These are phyloP conservation scores for Amaranthus palmeri DNA, from an alignment of 148 eudicot genomes.

Conservation along the genomic window DNA sequence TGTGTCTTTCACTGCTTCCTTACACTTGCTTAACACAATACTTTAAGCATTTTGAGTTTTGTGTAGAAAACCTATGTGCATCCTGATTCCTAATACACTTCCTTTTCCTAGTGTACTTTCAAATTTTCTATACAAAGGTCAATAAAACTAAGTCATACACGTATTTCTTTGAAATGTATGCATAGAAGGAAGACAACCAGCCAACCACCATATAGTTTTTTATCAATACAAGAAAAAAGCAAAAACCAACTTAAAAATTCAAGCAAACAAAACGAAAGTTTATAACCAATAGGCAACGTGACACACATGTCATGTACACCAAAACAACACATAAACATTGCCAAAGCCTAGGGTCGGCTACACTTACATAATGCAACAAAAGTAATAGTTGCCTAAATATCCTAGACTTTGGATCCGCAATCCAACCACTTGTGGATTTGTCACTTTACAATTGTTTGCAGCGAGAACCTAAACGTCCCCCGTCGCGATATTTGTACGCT, in stretches of 20 bases:
- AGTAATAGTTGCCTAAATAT: constrained; percentile 35
- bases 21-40: constrained; percentile 32
- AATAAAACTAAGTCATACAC: constrained; percentile 5
- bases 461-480: constrained; percentile 53
- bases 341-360: too few relatives aligned
- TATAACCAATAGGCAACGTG: too few relatives aligned
- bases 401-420: constrained; percentile 83
- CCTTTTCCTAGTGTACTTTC: too few relatives aligned
- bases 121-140: too few relatives aligned
- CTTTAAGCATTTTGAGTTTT: constrained; percentile 42
- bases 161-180: background rate
- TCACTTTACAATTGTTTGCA: constrained; percentile 51
- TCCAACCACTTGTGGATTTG: constrained; percentile 45
- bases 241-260: background rate
- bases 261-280: background rate
- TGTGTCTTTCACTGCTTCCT: constrained; percentile 23
- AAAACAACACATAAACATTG: too few relatives aligned
- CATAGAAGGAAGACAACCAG: too few relatives aligned
- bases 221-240: too few relatives aligned
- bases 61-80: constrained; percentile 44
- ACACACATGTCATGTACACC: too few relatives aligned
- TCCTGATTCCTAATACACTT: constrained; percentile 24
- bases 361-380: too few relatives aligned
- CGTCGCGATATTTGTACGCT: constrained; percentile 33
- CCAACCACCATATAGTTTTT: too few relatives aligned